phyloP scores from a whole-genome alignment of 2,329 filamentous ascomycete genomes.

The Hypoxylon sp. region DNA sequence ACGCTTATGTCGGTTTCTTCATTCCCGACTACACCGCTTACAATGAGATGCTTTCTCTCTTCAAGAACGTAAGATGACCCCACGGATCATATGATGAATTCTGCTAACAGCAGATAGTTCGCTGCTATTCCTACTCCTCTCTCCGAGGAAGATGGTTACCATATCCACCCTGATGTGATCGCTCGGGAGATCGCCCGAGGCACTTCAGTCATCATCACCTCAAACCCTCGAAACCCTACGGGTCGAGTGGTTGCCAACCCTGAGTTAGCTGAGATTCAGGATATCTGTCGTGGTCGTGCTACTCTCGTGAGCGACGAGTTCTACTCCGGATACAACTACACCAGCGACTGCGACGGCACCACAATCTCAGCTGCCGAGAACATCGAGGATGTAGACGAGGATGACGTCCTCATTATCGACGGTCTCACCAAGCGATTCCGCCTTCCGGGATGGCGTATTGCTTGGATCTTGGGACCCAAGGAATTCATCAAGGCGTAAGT shows the following conservation, averaged over 20 bases:
- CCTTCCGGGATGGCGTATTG: slow-evolving; percentile 95
- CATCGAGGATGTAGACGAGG: slow-evolving; percentile 88
- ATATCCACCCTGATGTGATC: slow-evolving; percentile 94
- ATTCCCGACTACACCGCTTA: slow-evolving; percentile 97
- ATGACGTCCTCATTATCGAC: slow-evolving; percentile 94
- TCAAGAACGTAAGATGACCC: slow-evolving; percentile 79
- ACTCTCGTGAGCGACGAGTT: slow-evolving; percentile 98
- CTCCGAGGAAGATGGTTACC: slow-evolving; percentile 87
- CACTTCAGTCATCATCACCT: slow-evolving; percentile 90
- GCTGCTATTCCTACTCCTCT: slow-evolving; percentile 89
- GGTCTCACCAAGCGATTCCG: slow-evolving; percentile 97
- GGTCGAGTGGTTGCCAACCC: slow-evolving; percentile 88
- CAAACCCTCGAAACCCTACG: slow-evolving; percentile 95
- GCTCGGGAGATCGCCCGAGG: slow-evolving; percentile 90
- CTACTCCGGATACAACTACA: slow-evolving; percentile 97
- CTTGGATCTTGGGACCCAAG: slow-evolving; percentile 96
- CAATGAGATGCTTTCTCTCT: slow-evolving; percentile 96
- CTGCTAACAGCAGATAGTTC: slow-evolving; percentile 67
- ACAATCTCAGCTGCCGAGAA: slow-evolving; percentile 93
- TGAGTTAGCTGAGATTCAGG: slow-evolving; percentile 90
- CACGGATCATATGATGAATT: slow-evolving; percentile 18
- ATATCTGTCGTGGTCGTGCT: slow-evolving; percentile 89
- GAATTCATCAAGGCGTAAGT: slow-evolving; percentile 89
- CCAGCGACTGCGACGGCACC: slow-evolving; percentile 87
- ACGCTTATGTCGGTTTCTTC: slow-evolving; percentile 93